Evolutionary conservation across 257 asterid genomes (phyloP), one percentile per base, ranked within the genome.

Genomic region (Paraleonurus japonicus): DNA sequence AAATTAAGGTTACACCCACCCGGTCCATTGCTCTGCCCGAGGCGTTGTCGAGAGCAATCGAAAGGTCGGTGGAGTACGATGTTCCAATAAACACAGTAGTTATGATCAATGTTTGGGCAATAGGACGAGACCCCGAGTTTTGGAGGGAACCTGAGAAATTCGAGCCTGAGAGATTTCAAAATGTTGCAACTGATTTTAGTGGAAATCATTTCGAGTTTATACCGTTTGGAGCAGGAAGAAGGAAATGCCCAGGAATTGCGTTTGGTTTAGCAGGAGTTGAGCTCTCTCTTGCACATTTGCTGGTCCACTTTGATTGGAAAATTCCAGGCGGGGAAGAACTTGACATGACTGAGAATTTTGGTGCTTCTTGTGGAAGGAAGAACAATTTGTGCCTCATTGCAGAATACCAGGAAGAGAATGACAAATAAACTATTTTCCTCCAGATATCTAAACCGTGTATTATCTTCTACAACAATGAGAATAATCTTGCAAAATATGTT

Each of bases 141-240:
- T 73, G 82, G 82, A 4, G 7, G 63, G 64, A 68, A 0, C 75
- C 82, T n/a, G 68, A 61, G 68, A 58, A 2, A 27, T 78, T 68
- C 17, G 53, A 39, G 57, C 75, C 78, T 0, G 71, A 77, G 81
- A 71, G 78, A 24, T 80, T 80, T 22, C 10, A 58, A 55, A 65
- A 67, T 13, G 27, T 10, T 6, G 58, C 62, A 3, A 73, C 61
- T 69, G 74, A 77, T 70, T 79, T 37, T 7, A 75, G 41, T 0
- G 80, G 80, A 12, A 61, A 66, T 6, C 67, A 75, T 23, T 79
- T 79, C 28, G 75, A 79, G 66, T 66, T 69, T 5, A 69, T 77
- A 53, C 85, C 82, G 4, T 81, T 81, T 53, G 78, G 85, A 6
- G 70, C 54, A 19, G 67, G 67, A 33, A 78, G 82, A 60, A 81